A percentile compares a stretch with the other conserved stretches of the same genome.
These are phyloP conservation scores for Zasmidium citrigriseum DNA, from an alignment of 2,329 filamentous ascomycete genomes.

Conservation along the genomic window DNA sequence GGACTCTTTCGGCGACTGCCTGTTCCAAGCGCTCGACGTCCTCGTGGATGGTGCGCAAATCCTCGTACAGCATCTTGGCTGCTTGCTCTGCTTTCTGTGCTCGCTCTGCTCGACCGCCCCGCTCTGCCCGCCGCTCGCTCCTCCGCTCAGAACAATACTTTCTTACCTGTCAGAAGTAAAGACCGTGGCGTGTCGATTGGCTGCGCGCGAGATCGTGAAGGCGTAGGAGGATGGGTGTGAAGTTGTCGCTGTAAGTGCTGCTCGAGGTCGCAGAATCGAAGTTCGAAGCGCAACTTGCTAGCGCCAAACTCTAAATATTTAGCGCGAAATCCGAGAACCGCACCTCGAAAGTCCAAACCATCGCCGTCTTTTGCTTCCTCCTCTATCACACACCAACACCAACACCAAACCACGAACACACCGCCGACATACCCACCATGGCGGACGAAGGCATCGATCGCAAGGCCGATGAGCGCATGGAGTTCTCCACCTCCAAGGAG, in stretches of 20 bases:
- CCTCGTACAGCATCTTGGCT: conserved; percentile 75
- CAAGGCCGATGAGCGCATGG: conserved; percentile 93
- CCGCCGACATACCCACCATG: conserved; percentile 62
- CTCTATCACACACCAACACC: conserved; percentile 4
- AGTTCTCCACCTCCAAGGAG: conserved; percentile 97
- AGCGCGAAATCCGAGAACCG: background rate
- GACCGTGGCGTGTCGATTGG: background rate
- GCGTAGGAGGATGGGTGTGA: background rate
- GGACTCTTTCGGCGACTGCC: conserved; percentile 83
- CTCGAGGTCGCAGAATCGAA: background rate
- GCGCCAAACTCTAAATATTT: conserved; percentile 3
- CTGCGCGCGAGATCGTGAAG: background rate
- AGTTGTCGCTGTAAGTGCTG: background rate
- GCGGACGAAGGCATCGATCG: conserved; percentile 83
- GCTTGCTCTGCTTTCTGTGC: background rate
- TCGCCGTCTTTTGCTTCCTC: background rate
- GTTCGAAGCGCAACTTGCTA: background rate
- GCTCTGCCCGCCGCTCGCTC: background rate
- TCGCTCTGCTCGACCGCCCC: background rate
- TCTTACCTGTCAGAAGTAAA: background rate
- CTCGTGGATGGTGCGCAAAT: conserved; percentile 91
- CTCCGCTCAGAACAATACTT: background rate
- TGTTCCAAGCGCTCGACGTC: conserved; percentile 95
- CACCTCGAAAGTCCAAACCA: background rate
- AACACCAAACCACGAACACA: conserved; percentile 8